These are phyloP conservation scores for Colletotrichum siamense DNA, from an alignment of 2,329 filamentous ascomycete genomes.

Conservation along the genomic window DNA sequence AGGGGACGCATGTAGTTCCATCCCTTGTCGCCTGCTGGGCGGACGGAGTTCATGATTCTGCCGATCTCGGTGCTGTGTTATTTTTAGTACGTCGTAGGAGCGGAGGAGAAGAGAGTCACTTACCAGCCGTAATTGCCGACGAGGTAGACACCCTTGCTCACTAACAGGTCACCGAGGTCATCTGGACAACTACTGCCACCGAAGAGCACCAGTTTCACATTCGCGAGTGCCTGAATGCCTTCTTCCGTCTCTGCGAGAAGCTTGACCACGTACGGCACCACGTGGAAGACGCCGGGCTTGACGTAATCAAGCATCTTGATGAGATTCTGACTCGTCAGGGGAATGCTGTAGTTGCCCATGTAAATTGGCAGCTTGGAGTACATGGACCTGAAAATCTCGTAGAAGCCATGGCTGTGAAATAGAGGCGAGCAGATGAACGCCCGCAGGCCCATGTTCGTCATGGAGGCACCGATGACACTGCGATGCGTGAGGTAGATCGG, in stretches of 20 bases:
- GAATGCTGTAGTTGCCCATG: constrained; percentile 58
- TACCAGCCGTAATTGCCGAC: neutral
- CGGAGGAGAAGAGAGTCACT: neutral
- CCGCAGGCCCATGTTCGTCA: constrained; percentile 39
- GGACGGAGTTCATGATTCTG: constrained; percentile 29
- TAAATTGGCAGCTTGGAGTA: constrained; percentile 53
- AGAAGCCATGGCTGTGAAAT: constrained; percentile 64
- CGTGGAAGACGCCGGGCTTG: constrained; percentile 44
- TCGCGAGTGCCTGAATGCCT: constrained; percentile 42
- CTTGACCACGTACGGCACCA: constrained; percentile 58
- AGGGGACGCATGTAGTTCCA: constrained; percentile 35
- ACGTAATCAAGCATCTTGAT: constrained; percentile 43
- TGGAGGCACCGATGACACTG: constrained; percentile 52
- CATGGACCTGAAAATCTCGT: constrained; percentile 57
- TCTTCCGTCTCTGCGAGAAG: constrained; percentile 53
- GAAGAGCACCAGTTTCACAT: constrained; percentile 47
- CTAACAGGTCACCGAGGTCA: constrained; percentile 42
- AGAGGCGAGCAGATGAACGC: constrained; percentile 61
- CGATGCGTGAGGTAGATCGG: constrained; percentile 63
- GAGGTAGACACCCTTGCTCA: neutral
- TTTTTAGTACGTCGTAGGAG: neutral
- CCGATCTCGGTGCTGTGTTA: constrained; percentile 32
- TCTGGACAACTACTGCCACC: constrained; percentile 52
- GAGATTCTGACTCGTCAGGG: constrained; percentile 55
- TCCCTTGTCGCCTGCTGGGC: constrained; percentile 28